Conservation (phyloP, 306 rosid species). For the Begonia fuchsioides region DNA sequence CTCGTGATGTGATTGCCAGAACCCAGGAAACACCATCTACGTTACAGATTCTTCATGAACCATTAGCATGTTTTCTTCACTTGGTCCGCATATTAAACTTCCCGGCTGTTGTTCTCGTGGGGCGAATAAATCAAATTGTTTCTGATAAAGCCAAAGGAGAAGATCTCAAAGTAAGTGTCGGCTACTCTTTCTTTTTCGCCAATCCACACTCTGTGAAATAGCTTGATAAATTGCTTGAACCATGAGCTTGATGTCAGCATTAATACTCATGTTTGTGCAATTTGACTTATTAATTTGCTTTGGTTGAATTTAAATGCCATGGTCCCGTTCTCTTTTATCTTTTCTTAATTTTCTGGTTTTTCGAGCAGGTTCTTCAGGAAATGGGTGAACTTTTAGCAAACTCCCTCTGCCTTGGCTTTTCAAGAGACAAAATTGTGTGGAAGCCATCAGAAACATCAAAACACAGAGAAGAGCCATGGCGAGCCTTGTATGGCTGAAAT, state of each 20-base stretch:
- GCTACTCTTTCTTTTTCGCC: too few species aligned
- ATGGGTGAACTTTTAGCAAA: slow-evolving; percentile 50
- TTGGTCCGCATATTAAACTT: slow-evolving; percentile 37
- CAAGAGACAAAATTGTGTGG: slow-evolving; percentile 40
- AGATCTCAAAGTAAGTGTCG: slow-evolving; percentile 34
- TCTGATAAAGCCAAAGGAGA: slow-evolving; percentile 26
- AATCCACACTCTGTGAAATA: too few species aligned
- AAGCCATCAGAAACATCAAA: slow-evolving; percentile 36
- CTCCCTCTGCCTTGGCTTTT: slow-evolving; percentile 33
- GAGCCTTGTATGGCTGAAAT: slow-evolving; percentile 58
- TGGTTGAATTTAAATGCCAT: not conserved
- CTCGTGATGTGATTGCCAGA: slow-evolving; percentile 21
- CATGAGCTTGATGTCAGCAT: too few species aligned
- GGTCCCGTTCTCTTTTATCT: not conserved
- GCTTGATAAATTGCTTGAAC: too few species aligned
- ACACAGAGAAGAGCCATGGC: slow-evolving; percentile 64
- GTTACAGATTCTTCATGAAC: slow-evolving; percentile 44
- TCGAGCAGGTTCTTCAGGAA: slow-evolving; percentile 27
- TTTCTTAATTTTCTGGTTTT: slow-evolving; percentile 12
- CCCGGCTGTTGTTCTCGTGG: slow-evolving; percentile 47
- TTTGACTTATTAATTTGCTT: not conserved
- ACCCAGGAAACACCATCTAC: slow-evolving; percentile 38
- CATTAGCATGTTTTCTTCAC: slow-evolving; percentile 55
- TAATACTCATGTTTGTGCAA: not conserved
- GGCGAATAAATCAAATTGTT: slow-evolving; percentile 22